Conservation (phyloP, 306 rosid species). For the Prunus davidiana region DNA sequence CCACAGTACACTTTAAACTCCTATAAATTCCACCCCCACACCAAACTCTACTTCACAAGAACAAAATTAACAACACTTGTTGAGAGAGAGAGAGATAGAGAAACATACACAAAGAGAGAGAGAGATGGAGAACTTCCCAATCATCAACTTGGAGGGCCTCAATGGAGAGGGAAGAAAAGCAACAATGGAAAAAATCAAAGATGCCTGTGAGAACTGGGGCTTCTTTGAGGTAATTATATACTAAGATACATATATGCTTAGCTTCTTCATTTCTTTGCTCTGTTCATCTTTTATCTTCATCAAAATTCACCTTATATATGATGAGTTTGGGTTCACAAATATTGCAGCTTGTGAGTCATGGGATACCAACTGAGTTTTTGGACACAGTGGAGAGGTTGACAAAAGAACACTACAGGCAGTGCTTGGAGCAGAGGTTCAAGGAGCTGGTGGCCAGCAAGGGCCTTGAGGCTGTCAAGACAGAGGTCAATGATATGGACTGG, state of each 20-base stretch:
- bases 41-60: not conserved
- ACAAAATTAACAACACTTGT: slow-evolving; percentile 3
- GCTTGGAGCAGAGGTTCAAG: slow-evolving; percentile 72
- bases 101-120: not conserved
- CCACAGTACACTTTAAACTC: not conserved
- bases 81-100: slow-evolving; percentile 22
- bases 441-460: slow-evolving; percentile 58
- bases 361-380: slow-evolving; percentile 59
- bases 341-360: slow-evolving; percentile 62
- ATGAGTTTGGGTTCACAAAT: not conserved
- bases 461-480: slow-evolving; percentile 49
- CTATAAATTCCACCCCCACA: slow-evolving; percentile 44
- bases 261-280: not conserved
- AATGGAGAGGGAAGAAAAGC: slow-evolving; percentile 61
- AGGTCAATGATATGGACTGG: slow-evolving; percentile 84
- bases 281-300: not conserved
- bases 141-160: slow-evolving; percentile 63
- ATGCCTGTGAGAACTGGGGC: slow-evolving; percentile 97
- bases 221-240: slow-evolving; percentile 72
- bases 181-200: slow-evolving; percentile 65
- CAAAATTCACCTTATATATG: not conserved
- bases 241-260: not conserved
- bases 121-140: slow-evolving; percentile 70
- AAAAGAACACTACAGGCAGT: slow-evolving; percentile 67
- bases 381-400: slow-evolving; percentile 75